A percentile compares a stretch with the other conserved stretches of the same genome.
Conservation (phyloP, 192 early-diverging fungal genomes). For the Podila epicladia region DNA sequence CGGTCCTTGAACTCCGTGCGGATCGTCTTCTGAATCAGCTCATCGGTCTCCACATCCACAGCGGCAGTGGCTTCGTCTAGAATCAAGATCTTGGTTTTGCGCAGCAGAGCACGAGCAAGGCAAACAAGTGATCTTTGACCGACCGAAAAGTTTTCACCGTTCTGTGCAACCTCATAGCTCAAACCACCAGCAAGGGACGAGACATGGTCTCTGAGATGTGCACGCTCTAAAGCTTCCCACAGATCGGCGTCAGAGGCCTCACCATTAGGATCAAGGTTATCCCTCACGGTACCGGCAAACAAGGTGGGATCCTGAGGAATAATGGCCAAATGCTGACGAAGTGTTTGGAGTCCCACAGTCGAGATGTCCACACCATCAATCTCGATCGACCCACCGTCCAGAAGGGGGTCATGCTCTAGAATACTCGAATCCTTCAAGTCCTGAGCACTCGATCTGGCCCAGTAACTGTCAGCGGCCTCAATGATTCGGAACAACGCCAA, state of each 20-base stretch:
- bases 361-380: slow-evolving; percentile 69
- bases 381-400: slow-evolving; percentile 32
- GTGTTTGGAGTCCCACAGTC: slow-evolving; percentile 56
- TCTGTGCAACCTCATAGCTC: no score
- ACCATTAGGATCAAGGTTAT: slow-evolving; percentile 64
- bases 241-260: slow-evolving; percentile 55
- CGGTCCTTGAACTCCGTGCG: no score
- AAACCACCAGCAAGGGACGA: no score
- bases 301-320: slow-evolving; percentile 77
- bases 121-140: no score
- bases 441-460: neutral
- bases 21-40: no score
- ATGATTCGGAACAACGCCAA: neutral
- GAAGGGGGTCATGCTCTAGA: neutral
- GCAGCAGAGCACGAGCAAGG: no score
- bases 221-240: slow-evolving; percentile 61
- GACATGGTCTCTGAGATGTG: slow-evolving; percentile 54
- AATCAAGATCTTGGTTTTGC: no score
- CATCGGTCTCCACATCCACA: no score
- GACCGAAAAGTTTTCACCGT: no score
- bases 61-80: no score
- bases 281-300: slow-evolving; percentile 63
- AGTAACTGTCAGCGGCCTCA: neutral
- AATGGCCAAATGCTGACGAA: slow-evolving; percentile 69
- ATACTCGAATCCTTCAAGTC: neutral